Evolutionary conservation across 192 early-diverging fungal genomes (phyloP).

Genomic region (Coemansia sp.): DNA sequence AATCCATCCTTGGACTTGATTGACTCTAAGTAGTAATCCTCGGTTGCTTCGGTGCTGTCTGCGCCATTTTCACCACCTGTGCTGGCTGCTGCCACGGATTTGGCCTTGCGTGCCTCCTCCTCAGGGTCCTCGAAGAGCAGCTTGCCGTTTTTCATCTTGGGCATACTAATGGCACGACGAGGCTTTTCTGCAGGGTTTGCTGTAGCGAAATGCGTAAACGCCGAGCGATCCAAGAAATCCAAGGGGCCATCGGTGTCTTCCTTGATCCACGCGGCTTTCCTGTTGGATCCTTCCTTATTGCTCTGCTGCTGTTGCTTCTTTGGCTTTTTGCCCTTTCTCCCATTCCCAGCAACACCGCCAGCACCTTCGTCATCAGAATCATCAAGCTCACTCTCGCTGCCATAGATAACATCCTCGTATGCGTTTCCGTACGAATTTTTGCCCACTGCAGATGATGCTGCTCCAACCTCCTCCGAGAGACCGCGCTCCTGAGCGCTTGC

Average conservation of each 20-base stretch:
- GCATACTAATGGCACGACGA: slow-evolving; percentile 46
- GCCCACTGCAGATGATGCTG: slow-evolving; percentile 37
- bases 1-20: slow-evolving; percentile 79
- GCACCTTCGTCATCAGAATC: slow-evolving; percentile 69
- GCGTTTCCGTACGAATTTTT: slow-evolving; percentile 68
- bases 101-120: slow-evolving; percentile 52
- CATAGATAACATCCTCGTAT: slow-evolving; percentile 89
- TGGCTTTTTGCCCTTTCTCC: slow-evolving; percentile 23
- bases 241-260: slow-evolving; percentile 72
- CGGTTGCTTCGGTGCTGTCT: slow-evolving; percentile 54
- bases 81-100: slow-evolving; percentile 8
- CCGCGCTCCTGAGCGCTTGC: slow-evolving; percentile 53
- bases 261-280: slow-evolving; percentile 59
- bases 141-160: slow-evolving; percentile 74
- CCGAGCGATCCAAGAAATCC: slow-evolving; percentile 88
- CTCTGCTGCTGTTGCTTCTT: slow-evolving; percentile 25
- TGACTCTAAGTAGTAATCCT: slow-evolving; percentile 87
- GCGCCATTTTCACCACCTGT: slow-evolving; percentile 34
- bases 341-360: slow-evolving; percentile 20
- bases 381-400: slow-evolving; percentile 88
- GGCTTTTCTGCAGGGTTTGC: slow-evolving; percentile 47
- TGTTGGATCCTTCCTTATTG: slow-evolving; percentile 28
- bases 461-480: slow-evolving; percentile 41
- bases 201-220: slow-evolving; percentile 67
- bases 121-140: slow-evolving; percentile 78